Evolutionary conservation across 148 eudicot species (phyloP).

Genomic region (Euryodendron excelsum): DNA sequence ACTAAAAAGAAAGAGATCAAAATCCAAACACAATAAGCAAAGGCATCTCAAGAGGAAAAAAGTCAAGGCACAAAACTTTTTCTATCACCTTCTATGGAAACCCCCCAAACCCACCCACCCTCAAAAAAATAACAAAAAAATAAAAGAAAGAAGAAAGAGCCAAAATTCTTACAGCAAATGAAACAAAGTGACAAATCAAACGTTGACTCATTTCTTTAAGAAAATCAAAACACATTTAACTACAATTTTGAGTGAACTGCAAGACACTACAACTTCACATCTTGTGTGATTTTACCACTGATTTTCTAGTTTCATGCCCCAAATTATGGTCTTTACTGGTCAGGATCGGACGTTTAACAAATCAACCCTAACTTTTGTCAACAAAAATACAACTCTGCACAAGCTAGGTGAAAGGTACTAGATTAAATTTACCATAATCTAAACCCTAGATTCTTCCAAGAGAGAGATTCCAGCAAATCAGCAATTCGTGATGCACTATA

Average conservation of each 20-base stretch:
- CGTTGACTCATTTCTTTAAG: not conserved
- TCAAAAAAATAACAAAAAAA: not conserved
- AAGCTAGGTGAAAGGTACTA: too few relatives aligned
- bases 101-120: not conserved
- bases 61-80: not conserved
- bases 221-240: not conserved
- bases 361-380: not conserved
- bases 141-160: not conserved
- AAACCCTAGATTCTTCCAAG: too few relatives aligned
- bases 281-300: too few relatives aligned
- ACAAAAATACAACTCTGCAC: too few relatives aligned
- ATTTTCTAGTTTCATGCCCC: not conserved
- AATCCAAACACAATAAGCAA: slow-evolving; percentile 4
- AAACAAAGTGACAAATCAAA: not conserved
- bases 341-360: not conserved
- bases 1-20: not conserved
- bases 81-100: not conserved
- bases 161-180: too few relatives aligned
- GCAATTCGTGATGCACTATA: not conserved
- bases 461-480: too few relatives aligned
- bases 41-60: slow-evolving; percentile 3
- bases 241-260: too few relatives aligned
- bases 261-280: too few relatives aligned
- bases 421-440: too few relatives aligned
- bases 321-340: not conserved